Percentiles rank a stretch among this genome's conserved stretches.
Conservation (phyloP, 2,329 filamentous ascomycete genomes). For the Didymella pinodella region DNA sequence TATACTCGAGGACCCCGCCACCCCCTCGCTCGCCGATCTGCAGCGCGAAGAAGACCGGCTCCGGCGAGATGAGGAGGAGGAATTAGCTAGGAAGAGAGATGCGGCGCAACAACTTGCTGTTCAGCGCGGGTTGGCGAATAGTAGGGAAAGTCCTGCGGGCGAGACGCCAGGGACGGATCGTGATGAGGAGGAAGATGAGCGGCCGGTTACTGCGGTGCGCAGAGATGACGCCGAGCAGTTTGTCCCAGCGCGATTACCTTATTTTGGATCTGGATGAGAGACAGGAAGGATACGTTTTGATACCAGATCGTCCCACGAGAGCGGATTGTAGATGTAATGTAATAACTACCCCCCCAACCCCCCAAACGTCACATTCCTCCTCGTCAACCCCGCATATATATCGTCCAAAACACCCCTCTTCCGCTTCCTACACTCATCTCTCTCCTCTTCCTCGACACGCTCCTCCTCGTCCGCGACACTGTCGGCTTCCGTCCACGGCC, state of each 20-base stretch:
- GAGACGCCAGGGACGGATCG: constrained; percentile 21
- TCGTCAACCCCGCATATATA: constrained; percentile 79
- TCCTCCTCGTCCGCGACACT: constrained; percentile 55
- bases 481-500: constrained; percentile 64
- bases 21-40: constrained; percentile 62
- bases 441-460: constrained; percentile 44
- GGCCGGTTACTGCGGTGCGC: constrained; percentile 5
- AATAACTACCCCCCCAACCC: constrained; percentile 29
- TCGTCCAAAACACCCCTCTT: constrained; percentile 83
- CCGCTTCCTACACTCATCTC: constrained; percentile 57
- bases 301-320: no score
- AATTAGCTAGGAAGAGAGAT: constrained; percentile 61
- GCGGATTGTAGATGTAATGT: no score
- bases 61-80: constrained; percentile 63
- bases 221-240: constrained; percentile 34
- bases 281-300: neutral
- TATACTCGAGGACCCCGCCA: constrained; percentile 1
- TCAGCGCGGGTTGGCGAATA: constrained; percentile 58
- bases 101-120: constrained; percentile 65
- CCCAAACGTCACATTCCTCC: constrained; percentile 70
- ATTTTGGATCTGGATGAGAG: constrained; percentile 32
- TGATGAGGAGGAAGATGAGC: constrained; percentile 7
- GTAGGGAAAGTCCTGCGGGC: constrained; percentile 7
- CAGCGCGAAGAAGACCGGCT: constrained; percentile 65
- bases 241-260: constrained; percentile 47